Evolutionary conservation across 176 grass and related monocot genomes (phyloP).

Genomic region (Tuctoria greenei): DNA sequence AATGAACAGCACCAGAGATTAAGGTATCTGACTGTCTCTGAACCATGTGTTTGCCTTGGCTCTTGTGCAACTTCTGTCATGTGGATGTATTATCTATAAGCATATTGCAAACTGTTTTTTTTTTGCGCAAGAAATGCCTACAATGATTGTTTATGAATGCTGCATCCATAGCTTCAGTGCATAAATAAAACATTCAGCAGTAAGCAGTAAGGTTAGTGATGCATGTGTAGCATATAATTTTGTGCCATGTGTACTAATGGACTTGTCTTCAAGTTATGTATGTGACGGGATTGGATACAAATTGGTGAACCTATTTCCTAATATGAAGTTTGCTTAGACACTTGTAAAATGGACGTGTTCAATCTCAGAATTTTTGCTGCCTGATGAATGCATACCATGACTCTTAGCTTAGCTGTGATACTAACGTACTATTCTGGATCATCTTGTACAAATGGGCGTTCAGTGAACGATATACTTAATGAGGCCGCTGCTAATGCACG

Average conservation of each 20-base stretch:
- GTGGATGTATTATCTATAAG: constrained; percentile 15
- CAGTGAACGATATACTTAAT: constrained; percentile 43
- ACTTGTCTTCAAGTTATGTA: neutral
- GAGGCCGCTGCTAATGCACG: constrained; percentile 57
- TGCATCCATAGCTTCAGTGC: neutral
- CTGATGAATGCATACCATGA: neutral
- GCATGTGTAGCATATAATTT: neutral
- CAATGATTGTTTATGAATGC: neutral
- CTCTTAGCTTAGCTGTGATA: constrained; percentile 3
- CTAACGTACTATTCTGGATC: constrained; percentile 33
- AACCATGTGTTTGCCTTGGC: constrained; percentile 1
- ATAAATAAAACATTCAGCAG: neutral
- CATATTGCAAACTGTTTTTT: neutral
- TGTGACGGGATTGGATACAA: neutral
- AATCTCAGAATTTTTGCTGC: neutral
- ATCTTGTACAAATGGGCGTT: constrained; percentile 39
- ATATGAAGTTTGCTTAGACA: neutral
- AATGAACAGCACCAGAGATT: constrained; percentile 39
- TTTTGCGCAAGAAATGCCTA: neutral
- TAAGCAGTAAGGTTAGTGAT: neutral
- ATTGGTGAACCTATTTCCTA: neutral
- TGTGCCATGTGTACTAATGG: neutral
- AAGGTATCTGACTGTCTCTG: constrained; percentile 44
- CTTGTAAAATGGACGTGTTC: neutral
- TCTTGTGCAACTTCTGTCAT: neutral